Evolutionary conservation across 2,329 filamentous ascomycete species (phyloP), one percentile per base, ranked within the genome.

Genomic region (Fusarium pininemorale): DNA sequence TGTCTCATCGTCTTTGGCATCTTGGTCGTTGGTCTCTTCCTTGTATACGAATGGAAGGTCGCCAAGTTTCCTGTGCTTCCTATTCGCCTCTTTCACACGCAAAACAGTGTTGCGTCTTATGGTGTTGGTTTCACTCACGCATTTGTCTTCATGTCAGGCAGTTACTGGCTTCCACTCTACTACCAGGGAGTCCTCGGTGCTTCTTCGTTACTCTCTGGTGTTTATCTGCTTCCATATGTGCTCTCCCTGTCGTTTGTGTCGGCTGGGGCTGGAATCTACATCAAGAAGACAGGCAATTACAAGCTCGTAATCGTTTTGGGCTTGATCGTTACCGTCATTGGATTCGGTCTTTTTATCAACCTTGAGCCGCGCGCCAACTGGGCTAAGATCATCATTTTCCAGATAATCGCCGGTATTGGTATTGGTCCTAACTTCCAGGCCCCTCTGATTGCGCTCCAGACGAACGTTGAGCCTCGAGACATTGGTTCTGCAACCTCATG

Each of bases 81-180:
- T 0, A 82, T 93, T 16, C 86, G 88, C 1, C 84, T 97, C 20
- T 96, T 97, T 84, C 85, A 85, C 39, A 86, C 89, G 50, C 82
- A 85, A 41, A 92, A 90, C 37, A 95, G 93, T 80, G 79, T 92
- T 37, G 90, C 92, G 14, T 86, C 90, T 6, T 89, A 95, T 20
- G 82, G 84, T 6, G 85, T 93, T 48, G 91, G 90, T 75, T 94
- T 94, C 83, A 87, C 89, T 70, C 94, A 97, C 80, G 92, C 92
- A 50, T 89, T 92, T 75, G 90, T 93, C 73, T 96, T 96, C 85
- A 94, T 96, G 78, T 89, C 92, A 1, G 90, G 89, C 37, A 90
- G 89, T 70, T 97, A 96, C 85, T 97, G 93, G 83, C 86, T 97
- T 9, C 94, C 94, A 0, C 87, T 97, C 6, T 98, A 97, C 85